Evolutionary conservation across 192 early-diverging fungal genomes (phyloP), one percentile per base, ranked within the genome.

Genomic region (Helicostylum pulchrum): DNA sequence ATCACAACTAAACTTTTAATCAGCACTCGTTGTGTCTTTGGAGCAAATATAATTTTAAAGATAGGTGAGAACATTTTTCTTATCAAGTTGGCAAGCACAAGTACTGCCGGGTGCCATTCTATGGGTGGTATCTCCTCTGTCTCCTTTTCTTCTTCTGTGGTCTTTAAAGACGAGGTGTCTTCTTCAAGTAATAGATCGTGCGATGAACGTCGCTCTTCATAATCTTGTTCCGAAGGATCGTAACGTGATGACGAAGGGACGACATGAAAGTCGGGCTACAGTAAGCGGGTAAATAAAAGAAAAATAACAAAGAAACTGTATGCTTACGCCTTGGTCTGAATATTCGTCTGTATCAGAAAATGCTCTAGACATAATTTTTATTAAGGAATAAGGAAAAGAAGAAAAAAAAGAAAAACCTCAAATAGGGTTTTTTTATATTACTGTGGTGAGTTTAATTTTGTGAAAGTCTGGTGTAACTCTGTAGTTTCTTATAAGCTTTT

Each of bases 21-120:
- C 34, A 71, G 44, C 31, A 63, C 65, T 19, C 70, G 47, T 39
- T 71, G 70, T 21, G 64, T 64, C 46, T 53, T 20, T 3, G 70
- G 70, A 23, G 64, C 51, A 31, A 71, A 71, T 31, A 65, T 23
- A 10, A 71, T 21, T n/a, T 57, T 39, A 12, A 71, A 30, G 19
- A 71, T 30, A 3, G 70, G 70, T 45, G 48, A 45, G n/a, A 61
- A 44, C 15, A 55, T 31, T 39, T 50, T 48, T 23, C 59, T 67
- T 9, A 60, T 14, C 3, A 14, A n/a, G 17, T 43, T 36, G 2
- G 10, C 65, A 15, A 67, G 9, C 46, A 51, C 17, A 4, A 60
- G 6, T 3, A 47, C 47, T 14, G 53, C 53, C 17, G 65, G 65
- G 34, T 67, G 65, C 65, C 65, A 67, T 51, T 65, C 53, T 23